Conservation (phyloP, 306 rosid genomes). For the Castanea crenata region DNA sequence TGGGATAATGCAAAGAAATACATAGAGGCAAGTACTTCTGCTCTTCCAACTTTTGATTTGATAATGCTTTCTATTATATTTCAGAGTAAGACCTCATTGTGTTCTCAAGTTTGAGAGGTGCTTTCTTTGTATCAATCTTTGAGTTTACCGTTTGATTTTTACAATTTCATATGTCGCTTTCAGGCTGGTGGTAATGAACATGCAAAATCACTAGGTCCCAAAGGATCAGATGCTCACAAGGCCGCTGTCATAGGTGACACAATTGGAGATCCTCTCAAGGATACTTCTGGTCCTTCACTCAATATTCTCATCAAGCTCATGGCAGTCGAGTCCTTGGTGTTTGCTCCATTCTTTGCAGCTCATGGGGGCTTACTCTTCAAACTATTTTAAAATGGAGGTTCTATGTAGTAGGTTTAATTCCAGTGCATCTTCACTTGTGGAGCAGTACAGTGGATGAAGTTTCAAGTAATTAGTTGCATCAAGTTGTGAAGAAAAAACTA, state of each 20-base stretch:
- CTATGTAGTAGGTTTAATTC: not conserved
- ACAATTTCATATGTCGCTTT: not conserved
- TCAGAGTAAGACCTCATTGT: not conserved
- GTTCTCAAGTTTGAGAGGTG: not conserved
- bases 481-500: not conserved
- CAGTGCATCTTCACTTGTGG: not conserved
- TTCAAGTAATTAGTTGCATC: not conserved
- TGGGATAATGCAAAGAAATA: slow-evolving; percentile 71
- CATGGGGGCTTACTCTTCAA: slow-evolving; percentile 72
- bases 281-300: slow-evolving; percentile 70
- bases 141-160: not conserved
- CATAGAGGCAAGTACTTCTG: slow-evolving; percentile 45
- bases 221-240: slow-evolving; percentile 61
- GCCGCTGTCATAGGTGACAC: slow-evolving; percentile 65
- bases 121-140: not conserved
- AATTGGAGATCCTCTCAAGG: slow-evolving; percentile 60
- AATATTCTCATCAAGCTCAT: slow-evolving; percentile 63
- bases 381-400: slow-evolving; percentile 23
- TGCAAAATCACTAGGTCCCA: slow-evolving; percentile 64
- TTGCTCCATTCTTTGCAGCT: slow-evolving; percentile 66
- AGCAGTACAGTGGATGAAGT: not conserved
- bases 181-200: slow-evolving; percentile 60
- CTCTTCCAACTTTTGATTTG: slow-evolving; percentile 14
- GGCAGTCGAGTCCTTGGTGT: slow-evolving; percentile 65
- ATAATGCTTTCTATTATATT: not conserved